Percentiles rank a stretch among this genome's conserved stretches.
phyloP scores from a whole-genome alignment of 768 basidiomycete genomes.

The Mycena belliarum region DNA sequence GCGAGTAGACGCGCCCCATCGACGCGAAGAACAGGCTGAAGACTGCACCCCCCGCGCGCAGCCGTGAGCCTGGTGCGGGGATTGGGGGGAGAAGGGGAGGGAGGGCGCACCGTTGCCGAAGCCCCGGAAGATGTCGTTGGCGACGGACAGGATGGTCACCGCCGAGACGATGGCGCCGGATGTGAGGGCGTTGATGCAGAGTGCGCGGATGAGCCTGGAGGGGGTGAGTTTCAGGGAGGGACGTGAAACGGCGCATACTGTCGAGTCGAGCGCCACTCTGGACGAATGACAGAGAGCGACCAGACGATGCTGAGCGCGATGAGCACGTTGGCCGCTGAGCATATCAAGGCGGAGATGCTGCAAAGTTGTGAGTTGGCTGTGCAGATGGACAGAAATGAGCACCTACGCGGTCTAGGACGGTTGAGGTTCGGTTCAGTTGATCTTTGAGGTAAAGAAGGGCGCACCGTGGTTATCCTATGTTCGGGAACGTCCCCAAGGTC shows the following conservation, averaged over 20 bases:
- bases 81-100: background rate
- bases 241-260: background rate
- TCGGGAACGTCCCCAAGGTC: background rate
- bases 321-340: constrained; percentile 2
- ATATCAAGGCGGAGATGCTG: background rate
- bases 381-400: no score
- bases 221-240: background rate
- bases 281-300: constrained; percentile 5
- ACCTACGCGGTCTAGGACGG: background rate
- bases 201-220: background rate
- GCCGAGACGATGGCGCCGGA: constrained; percentile 10
- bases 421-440: no score
- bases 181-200: constrained; percentile 7
- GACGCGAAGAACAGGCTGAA: constrained; percentile 10
- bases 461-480: background rate
- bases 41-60: constrained; percentile 4
- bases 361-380: background rate
- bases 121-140: background rate
- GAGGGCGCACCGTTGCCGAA: background rate
- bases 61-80: no score
- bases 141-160: background rate
- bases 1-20: constrained; percentile 16
- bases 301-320: constrained; percentile 11
- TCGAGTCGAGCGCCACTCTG: constrained; percentile 8
- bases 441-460: background rate